phyloP scores from a whole-genome alignment of 2,329 filamentous ascomycete species.

The Fusarium lateritium region DNA sequence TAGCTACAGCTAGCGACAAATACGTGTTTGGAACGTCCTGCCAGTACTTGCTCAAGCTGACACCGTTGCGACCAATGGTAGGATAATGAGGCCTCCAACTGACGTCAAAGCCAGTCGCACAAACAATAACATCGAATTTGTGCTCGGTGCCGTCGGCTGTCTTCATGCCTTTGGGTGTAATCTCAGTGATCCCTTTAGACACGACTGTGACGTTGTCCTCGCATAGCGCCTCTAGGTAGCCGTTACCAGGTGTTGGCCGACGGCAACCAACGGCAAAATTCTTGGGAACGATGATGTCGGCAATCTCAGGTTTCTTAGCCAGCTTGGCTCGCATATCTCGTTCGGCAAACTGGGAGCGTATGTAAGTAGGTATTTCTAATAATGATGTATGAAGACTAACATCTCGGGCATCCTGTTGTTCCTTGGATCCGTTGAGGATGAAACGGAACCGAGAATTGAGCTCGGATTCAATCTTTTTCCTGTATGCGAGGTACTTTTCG shows the following conservation, averaged over 20 bases:
- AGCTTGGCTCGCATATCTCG: too few species aligned
- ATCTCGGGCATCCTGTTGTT: too few species aligned
- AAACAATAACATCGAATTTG: conserved; percentile 4
- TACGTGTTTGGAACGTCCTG: neutral
- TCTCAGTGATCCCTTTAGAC: neutral
- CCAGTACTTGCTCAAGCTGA: conserved; percentile 1
- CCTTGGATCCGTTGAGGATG: too few species aligned
- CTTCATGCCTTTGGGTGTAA: conserved; percentile 2
- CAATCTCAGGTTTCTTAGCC: too few species aligned
- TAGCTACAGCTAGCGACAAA: neutral
- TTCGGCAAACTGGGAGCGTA: too few species aligned
- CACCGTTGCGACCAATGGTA: conserved; percentile 5
- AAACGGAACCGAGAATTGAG: too few species aligned
- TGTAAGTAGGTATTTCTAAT: too few species aligned
- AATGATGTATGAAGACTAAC: too few species aligned
- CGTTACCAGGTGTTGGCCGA: neutral
- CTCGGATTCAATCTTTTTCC: too few species aligned
- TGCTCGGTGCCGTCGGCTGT: conserved; percentile 1
- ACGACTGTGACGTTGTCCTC: neutral
- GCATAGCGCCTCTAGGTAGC: conserved; percentile 4
- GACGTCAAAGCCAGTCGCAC: conserved; percentile 16
- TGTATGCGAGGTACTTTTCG: too few species aligned
- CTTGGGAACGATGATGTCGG: too few species aligned
- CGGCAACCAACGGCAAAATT: too few species aligned
- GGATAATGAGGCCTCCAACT: neutral